Percentiles rank a stretch among this genome's conserved stretches.
Conservation (phyloP, 2,329 filamentous ascomycete genomes). For the Pezicula neosporulosa region DNA sequence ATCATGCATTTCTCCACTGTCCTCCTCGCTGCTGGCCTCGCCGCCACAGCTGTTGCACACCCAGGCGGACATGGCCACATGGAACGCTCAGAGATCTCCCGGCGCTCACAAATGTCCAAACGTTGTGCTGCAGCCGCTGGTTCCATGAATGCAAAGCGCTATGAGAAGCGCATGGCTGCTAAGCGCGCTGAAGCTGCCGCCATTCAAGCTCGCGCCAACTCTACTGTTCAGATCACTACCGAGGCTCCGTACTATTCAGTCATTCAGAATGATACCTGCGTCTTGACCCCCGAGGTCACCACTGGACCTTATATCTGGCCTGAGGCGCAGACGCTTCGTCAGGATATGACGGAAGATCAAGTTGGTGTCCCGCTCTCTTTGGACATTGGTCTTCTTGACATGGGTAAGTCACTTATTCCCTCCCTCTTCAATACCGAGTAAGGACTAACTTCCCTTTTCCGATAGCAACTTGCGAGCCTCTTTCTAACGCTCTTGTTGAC, state of each 20-base stretch:
- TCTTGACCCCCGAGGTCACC: slow-evolving; percentile 47
- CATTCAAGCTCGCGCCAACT: slow-evolving; percentile 9
- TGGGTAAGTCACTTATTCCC: slow-evolving; percentile 5
- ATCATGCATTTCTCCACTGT: background rate
- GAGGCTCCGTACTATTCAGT: slow-evolving; percentile 16
- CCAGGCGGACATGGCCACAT: slow-evolving; percentile 8
- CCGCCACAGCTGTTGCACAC: slow-evolving; percentile 4
- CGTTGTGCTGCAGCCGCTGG: slow-evolving; percentile 18
- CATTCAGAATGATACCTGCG: slow-evolving; percentile 36
- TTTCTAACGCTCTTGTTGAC: background rate
- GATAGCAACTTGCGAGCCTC: background rate
- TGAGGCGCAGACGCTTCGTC: slow-evolving; percentile 21
- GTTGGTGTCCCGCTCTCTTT: slow-evolving; percentile 26
- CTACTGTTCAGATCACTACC: slow-evolving; percentile 16
- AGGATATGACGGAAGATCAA: slow-evolving; percentile 33
- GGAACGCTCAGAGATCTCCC: slow-evolving; percentile 13
- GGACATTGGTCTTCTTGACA: slow-evolving; percentile 33
- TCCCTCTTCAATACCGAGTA: too few species aligned
- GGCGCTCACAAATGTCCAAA: slow-evolving; percentile 18
- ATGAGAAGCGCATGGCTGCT: slow-evolving; percentile 14
- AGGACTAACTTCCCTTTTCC: too few species aligned
- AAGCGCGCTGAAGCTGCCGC: slow-evolving; percentile 8
- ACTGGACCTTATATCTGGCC: slow-evolving; percentile 47
- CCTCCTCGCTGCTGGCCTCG: background rate
- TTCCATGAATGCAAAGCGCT: slow-evolving; percentile 19